Evolutionary conservation across 441 rosid genomes (phyloP).

Genomic region (Viola pubescens): DNA sequence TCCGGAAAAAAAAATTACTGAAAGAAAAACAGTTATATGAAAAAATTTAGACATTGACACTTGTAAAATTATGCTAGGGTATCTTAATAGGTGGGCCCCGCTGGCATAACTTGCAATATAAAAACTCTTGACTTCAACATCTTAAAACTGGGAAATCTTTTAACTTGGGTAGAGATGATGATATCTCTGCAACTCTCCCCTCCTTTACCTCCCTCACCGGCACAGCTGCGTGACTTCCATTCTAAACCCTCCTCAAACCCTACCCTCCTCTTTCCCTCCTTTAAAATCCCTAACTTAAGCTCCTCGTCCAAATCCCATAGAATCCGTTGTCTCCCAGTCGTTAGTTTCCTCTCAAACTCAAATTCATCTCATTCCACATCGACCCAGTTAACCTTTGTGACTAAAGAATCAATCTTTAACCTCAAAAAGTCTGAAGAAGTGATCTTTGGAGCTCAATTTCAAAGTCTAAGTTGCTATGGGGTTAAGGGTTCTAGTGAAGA

Average conservation of each 20-base stretch:
- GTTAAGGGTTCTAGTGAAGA: constrained; percentile 43
- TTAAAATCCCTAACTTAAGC: constrained; percentile 8
- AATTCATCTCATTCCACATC: constrained; percentile 5
- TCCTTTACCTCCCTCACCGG: constrained; percentile 22
- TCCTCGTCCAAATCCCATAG: background rate
- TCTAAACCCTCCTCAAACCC: constrained; percentile 7
- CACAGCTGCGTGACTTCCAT: constrained; percentile 24
- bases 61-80: background rate
- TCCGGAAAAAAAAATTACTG: background rate
- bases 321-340: constrained; percentile 20
- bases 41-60: background rate
- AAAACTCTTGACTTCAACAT: background rate
- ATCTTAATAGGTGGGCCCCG: background rate
- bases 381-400: constrained; percentile 14
- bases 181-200: constrained; percentile 30
- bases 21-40: background rate
- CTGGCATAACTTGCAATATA: background rate
- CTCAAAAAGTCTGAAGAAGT: constrained; percentile 11
- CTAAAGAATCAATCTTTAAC: constrained; percentile 5
- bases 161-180: constrained; percentile 22
- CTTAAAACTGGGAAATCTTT: background rate
- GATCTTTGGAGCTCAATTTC: constrained; percentile 15
- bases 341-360: constrained; percentile 9
- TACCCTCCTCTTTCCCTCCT: constrained; percentile 5
- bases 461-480: constrained; percentile 30